Percentiles rank a stretch among this genome's conserved stretches.
These are phyloP conservation scores for Hypoxylon crocopeplum DNA, from an alignment of 495 filamentous ascomycete species.

Conservation along the genomic window DNA sequence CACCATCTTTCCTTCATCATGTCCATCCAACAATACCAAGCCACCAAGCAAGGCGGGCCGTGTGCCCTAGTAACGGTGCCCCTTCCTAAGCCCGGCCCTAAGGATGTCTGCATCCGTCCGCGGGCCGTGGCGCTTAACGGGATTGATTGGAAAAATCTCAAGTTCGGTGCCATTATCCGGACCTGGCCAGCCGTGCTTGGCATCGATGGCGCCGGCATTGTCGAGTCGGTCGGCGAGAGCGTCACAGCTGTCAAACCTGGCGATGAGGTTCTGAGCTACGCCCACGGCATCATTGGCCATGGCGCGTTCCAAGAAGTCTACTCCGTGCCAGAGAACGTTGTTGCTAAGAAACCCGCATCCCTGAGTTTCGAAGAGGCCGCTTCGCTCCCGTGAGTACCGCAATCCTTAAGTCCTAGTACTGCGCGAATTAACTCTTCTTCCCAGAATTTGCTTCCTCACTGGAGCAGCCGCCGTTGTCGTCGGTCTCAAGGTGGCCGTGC, in stretches of 20 bases:
- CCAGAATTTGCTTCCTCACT: slow-evolving; percentile 51
- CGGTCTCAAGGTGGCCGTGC: slow-evolving; percentile 41
- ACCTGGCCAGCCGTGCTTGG: slow-evolving; percentile 49
- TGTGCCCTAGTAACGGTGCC: slow-evolving; percentile 19
- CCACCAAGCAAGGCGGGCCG: slow-evolving; percentile 9
- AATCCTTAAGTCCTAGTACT: neutral
- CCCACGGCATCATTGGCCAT: slow-evolving; percentile 27
- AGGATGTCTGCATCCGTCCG: slow-evolving; percentile 47
- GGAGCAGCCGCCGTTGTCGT: slow-evolving; percentile 41
- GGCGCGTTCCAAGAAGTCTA: slow-evolving; percentile 51
- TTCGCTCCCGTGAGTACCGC: slow-evolving; percentile 46
- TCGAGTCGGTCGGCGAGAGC: slow-evolving; percentile 41
- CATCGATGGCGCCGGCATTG: slow-evolving; percentile 46
- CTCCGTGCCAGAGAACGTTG: slow-evolving; percentile 42
- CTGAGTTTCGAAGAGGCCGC: slow-evolving; percentile 51
- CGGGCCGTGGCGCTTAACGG: slow-evolving; percentile 47
- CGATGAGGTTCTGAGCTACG: slow-evolving; percentile 47
- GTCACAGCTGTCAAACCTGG: slow-evolving; percentile 44
- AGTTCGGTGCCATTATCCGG: slow-evolving; percentile 41
- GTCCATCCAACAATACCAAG: slow-evolving; percentile 24
- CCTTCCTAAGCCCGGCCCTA: slow-evolving; percentile 37
- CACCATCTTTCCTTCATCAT: slow-evolving; percentile 3
- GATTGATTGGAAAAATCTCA: slow-evolving; percentile 48
- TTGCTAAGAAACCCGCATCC: slow-evolving; percentile 48
- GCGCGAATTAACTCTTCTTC: neutral